Evolutionary conservation across 495 filamentous ascomycete species (phyloP).

Genomic region (Trichoderma erinaceum): DNA sequence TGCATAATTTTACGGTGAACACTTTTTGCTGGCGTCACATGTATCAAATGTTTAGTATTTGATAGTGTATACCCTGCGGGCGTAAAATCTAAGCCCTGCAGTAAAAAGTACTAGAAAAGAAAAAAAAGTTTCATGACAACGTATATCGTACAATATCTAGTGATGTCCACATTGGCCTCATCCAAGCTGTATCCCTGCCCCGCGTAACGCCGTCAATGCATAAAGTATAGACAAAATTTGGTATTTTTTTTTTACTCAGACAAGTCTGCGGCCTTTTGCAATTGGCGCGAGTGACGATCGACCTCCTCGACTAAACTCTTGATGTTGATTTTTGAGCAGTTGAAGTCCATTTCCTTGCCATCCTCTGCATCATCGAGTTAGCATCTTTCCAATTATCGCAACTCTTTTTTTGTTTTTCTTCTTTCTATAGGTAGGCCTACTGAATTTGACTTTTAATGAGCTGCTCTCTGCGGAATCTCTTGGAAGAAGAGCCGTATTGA

Average conservation of each 20-base stretch:
- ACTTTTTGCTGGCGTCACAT: not conserved
- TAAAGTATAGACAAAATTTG: conserved; percentile 3
- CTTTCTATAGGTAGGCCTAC: conserved; percentile 42
- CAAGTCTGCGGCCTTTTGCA: conserved; percentile 79
- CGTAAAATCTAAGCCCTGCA: not conserved
- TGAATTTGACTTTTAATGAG: conserved; percentile 70
- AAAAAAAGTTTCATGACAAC: conserved; percentile 6
- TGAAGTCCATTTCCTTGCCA: conserved; percentile 67
- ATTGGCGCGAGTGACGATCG: conserved; percentile 73
- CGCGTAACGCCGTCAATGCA: conserved; percentile 9
- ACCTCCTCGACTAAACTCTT: conserved; percentile 84
- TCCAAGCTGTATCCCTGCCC: not conserved
- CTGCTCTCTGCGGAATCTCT: conserved; percentile 55
- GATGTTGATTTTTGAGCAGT: conserved; percentile 71
- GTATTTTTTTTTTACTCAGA: conserved; percentile 40
- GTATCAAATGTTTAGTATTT: conserved; percentile 12
- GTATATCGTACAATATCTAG: conserved; percentile 7
- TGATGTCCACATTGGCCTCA: not conserved
- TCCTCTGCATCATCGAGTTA: conserved; percentile 52
- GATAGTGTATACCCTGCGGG: conserved; percentile 13
- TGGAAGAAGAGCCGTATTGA: conserved; percentile 73
- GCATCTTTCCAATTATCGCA: not conserved
- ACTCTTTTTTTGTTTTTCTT: not conserved
- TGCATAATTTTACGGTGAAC: conserved; percentile 5
- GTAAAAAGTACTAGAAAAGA: conserved; percentile 10